These are phyloP conservation scores for Agarophyton chilense DNA, from an alignment of 23 red algal species.

Conservation along the genomic window DNA sequence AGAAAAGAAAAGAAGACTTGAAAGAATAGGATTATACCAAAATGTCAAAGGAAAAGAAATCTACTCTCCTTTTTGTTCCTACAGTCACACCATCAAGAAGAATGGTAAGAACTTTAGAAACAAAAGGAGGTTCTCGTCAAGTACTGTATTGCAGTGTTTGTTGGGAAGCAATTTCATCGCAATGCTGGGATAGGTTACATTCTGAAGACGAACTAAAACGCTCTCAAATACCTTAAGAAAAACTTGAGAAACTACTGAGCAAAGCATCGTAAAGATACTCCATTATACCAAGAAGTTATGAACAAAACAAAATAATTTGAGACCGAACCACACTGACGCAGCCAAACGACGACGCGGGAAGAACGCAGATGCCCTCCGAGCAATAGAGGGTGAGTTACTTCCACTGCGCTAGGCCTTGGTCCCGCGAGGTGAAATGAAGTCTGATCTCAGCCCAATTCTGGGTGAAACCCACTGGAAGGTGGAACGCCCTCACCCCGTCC, in stretches of 20 bases:
- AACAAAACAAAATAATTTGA: no score
- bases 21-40: background rate
- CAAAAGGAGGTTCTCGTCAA: slow-evolving; percentile 4
- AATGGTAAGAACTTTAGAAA: slow-evolving; percentile 27
- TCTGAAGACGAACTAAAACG: background rate
- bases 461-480: no score
- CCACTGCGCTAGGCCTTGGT: no score
- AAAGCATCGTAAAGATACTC: no score
- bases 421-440: no score
- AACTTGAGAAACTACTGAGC: slow-evolving; percentile 1
- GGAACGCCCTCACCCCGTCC: no score
- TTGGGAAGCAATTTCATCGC: background rate
- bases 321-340: no score
- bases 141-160: slow-evolving; percentile 16
- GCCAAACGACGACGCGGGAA: no score
- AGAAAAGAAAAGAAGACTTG: background rate
- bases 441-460: no score
- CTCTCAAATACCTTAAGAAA: background rate
- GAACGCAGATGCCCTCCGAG: no score
- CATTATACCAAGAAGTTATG: no score
- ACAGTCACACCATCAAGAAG: slow-evolving; percentile 23
- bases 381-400: no score
- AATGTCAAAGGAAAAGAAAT: slow-evolving; percentile 27
- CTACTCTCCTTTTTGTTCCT: slow-evolving; percentile 19
- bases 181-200: slow-evolving; percentile 18